Percentiles rank a stretch among this genome's conserved stretches.
Conservation (phyloP, 2,329 filamentous ascomycete genomes). For the Thelonectria rubi region DNA sequence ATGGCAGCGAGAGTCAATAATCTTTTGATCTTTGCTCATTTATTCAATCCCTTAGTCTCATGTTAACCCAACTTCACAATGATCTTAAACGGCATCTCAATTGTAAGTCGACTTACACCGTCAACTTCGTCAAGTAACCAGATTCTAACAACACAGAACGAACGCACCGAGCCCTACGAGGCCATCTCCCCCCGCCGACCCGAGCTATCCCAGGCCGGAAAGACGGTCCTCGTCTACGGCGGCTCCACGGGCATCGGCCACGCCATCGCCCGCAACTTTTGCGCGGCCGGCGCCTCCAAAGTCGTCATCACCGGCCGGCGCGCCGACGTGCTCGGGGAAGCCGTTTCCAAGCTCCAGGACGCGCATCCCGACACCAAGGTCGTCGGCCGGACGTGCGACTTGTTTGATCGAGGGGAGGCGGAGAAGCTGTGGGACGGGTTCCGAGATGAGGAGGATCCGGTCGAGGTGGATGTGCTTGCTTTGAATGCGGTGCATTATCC, state of each 20-base stretch:
- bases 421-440: conserved; percentile 26
- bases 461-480: conserved; percentile 24
- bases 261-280: conserved; percentile 67
- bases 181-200: conserved; percentile 49
- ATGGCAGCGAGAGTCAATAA: neutral
- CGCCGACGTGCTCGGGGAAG: conserved; percentile 11
- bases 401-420: conserved; percentile 10
- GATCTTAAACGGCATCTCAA: neutral
- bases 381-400: conserved; percentile 3
- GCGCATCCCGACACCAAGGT: conserved; percentile 21
- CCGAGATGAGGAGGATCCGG: neutral
- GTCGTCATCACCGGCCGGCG: conserved; percentile 50
- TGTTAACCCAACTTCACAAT: neutral
- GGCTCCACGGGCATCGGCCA: conserved; percentile 73
- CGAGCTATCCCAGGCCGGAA: conserved; percentile 52
- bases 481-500: conserved; percentile 27
- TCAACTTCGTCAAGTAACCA: neutral
- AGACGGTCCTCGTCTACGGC: conserved; percentile 72
- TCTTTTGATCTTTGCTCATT: neutral
- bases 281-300: conserved; percentile 48
- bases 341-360: conserved; percentile 22
- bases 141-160: conserved; percentile 13
- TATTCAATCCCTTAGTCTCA: neutral
- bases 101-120: neutral
- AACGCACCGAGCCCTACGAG: conserved; percentile 48